Conservation (phyloP, 2,329 filamentous ascomycete genomes). For the Monilinia laxa region DNA sequence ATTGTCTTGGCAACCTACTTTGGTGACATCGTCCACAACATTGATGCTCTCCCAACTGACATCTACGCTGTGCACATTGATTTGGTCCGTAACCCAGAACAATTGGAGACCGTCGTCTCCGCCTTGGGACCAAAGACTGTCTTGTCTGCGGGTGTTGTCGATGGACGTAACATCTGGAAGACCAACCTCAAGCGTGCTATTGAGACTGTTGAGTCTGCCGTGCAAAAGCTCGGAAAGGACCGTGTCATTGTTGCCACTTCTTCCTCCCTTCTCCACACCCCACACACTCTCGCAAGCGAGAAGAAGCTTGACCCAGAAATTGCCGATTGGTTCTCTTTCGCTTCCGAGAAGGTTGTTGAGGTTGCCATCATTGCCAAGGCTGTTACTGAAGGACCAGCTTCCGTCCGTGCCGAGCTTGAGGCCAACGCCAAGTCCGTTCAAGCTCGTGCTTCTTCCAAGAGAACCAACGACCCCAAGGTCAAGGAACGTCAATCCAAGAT, state of each 20-base stretch:
- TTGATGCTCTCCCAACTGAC: constrained; percentile 78
- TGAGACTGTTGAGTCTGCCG: constrained; percentile 81
- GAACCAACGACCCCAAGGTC: constrained; percentile 95
- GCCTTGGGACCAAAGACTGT: constrained; percentile 85
- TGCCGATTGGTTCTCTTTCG: constrained; percentile 98
- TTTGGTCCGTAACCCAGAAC: constrained; percentile 96
- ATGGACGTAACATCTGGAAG: constrained; percentile 99
- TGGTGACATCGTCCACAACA: constrained; percentile 98
- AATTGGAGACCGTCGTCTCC: constrained; percentile 80
- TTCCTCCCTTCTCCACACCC: constrained; percentile 96
- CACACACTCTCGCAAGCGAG: constrained; percentile 96
- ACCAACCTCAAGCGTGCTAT: constrained; percentile 97
- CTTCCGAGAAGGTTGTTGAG: constrained; percentile 89
- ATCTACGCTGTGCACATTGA: constrained; percentile 89
- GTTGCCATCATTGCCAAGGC: constrained; percentile 94
- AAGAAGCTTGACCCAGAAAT: constrained; percentile 96
- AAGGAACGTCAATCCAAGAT: constrained; percentile 95
- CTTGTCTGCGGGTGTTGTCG: constrained; percentile 93
- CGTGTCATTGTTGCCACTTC: constrained; percentile 96
- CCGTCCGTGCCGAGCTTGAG: constrained; percentile 86
- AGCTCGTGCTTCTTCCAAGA: constrained; percentile 84
- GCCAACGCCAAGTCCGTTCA: constrained; percentile 95
- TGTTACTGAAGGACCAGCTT: constrained; percentile 84
- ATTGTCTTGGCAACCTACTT: constrained; percentile 96
- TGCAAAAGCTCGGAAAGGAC: constrained; percentile 96